Percentiles rank a stretch among this genome's conserved stretches.
Evolutionary conservation across 148 eudicot species (phyloP).

Genomic region (Silene uniflora): DNA sequence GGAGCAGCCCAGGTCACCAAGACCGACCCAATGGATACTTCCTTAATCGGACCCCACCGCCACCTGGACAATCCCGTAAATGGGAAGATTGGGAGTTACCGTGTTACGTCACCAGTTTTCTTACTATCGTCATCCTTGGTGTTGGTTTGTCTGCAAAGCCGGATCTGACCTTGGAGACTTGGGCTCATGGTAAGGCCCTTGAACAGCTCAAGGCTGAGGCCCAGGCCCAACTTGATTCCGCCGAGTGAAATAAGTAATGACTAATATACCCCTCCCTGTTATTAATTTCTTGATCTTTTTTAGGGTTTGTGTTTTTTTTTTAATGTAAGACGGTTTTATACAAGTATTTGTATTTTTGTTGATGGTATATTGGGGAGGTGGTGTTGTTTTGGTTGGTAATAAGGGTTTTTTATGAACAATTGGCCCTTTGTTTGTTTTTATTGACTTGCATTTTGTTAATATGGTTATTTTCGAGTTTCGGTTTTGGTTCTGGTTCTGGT

Average conservation of each 20-base stretch:
- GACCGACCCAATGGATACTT: conserved; percentile 91
- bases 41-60: conserved; percentile 65
- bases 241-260: neutral
- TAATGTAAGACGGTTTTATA: neutral
- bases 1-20: conserved; percentile 88
- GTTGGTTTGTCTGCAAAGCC: conserved; percentile 93
- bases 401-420: neutral
- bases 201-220: conserved; percentile 60
- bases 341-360: too few relatives aligned
- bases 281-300: too few relatives aligned
- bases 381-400: neutral
- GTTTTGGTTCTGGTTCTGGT: too few relatives aligned
- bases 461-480: neutral
- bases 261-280: neutral
- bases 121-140: conserved; percentile 89
- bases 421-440: neutral
- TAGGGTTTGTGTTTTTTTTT: too few relatives aligned
- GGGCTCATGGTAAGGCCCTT: conserved; percentile 96
- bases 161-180: conserved; percentile 89
- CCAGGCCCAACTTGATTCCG: neutral
- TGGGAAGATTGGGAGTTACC: conserved; percentile 99
- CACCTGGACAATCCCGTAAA: conserved; percentile 72
- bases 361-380: neutral
- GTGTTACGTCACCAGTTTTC: conserved; percentile 89
- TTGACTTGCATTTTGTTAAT: neutral